phyloP scores from a whole-genome alignment of 164 flowering plant species.

The Berberis vulgaris region DNA sequence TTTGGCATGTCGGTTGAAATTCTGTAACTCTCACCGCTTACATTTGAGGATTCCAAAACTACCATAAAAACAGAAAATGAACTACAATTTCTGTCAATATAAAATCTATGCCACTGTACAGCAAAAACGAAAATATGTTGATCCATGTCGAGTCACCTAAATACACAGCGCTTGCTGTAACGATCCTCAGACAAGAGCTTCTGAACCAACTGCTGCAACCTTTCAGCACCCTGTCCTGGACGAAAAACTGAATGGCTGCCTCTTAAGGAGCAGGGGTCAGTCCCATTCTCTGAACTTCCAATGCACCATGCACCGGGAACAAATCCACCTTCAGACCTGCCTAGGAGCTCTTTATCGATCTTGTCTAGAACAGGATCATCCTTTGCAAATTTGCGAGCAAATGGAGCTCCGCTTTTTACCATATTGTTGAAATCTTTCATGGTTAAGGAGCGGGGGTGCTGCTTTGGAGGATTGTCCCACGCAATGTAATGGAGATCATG shows the following conservation, averaged over 20 bases:
- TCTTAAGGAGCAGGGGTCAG: conserved; percentile 63
- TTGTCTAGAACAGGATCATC: conserved; percentile 80
- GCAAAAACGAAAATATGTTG: not conserved
- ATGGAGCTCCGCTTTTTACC: conserved; percentile 85
- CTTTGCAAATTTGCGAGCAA: conserved; percentile 82
- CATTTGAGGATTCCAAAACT: too few species aligned
- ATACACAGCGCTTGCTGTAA: conserved; percentile 42
- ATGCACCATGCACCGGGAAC: conserved; percentile 85
- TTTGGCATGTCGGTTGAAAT: too few species aligned
- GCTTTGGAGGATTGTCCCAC: conserved; percentile 98
- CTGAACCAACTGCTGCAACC: conserved; percentile 45
- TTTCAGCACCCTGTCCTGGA: conserved; percentile 71
- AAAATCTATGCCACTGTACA: not conserved
- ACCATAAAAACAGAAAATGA: too few species aligned
- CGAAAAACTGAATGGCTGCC: conserved; percentile 63
- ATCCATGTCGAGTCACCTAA: conserved; percentile 6
- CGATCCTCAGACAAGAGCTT: conserved; percentile 42
- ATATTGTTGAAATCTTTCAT: conserved; percentile 64
- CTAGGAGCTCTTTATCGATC: conserved; percentile 75
- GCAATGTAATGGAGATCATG: conserved; percentile 98
- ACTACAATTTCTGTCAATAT: not conserved
- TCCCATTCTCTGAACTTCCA: conserved; percentile 47
- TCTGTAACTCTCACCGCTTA: too few species aligned
- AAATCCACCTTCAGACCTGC: conserved; percentile 44
- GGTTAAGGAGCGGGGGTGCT: conserved; percentile 67